phyloP scores from a whole-genome alignment of 169 alveolate species.

The Sarcocystis neurona region DNA sequence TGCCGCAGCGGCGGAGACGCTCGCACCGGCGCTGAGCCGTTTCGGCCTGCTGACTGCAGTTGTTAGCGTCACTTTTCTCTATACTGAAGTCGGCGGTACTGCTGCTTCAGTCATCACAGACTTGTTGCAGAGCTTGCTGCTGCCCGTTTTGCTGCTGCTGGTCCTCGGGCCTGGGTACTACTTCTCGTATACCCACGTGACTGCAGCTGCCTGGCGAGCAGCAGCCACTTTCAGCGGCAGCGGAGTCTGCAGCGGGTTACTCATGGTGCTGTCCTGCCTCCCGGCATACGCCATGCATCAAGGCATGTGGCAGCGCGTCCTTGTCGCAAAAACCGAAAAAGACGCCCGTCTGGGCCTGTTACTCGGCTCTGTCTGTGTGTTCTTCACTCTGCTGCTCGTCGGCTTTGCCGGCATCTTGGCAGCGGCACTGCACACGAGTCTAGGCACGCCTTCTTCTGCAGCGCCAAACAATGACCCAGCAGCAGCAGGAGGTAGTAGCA shows the following conservation, averaged over 20 bases:
- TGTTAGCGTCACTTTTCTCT: neutral
- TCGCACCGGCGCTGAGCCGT: neutral
- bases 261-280: conserved; percentile 13
- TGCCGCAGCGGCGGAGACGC: conserved; percentile 20
- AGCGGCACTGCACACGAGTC: no score
- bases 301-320: conserved; percentile 37
- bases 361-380: neutral
- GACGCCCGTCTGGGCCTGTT: conserved; percentile 9
- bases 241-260: conserved; percentile 6
- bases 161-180: neutral
- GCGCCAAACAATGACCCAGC: no score
- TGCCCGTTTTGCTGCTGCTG: neutral
- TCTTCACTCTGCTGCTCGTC: neutral
- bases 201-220: neutral
- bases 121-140: neutral
- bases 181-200: neutral
- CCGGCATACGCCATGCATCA: conserved; percentile 39
- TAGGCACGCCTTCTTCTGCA: no score
- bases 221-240: neutral
- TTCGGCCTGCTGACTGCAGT: neutral
- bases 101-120: neutral
- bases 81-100: neutral
- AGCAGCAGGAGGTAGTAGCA: no score
- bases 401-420: conserved; percentile 15
- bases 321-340: neutral